Conservation (phyloP, 1,284 basidiomycete species). For the Paramarasmius palmivorus region DNA sequence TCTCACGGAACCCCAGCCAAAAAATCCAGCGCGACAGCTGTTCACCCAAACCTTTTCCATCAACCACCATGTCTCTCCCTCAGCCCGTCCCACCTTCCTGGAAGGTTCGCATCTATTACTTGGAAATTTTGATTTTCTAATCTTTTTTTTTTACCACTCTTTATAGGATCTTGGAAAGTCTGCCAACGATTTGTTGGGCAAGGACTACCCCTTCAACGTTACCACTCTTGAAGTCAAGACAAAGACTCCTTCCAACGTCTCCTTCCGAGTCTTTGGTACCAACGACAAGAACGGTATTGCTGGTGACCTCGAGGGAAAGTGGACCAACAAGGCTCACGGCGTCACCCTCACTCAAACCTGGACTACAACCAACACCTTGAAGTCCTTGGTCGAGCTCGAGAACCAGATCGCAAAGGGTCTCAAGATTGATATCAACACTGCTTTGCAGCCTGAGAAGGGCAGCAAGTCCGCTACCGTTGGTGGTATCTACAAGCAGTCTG, state of each 20-base stretch:
- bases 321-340: constrained; percentile 85
- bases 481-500: no score
- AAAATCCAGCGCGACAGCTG: constrained; percentile 1
- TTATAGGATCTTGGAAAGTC: constrained; percentile 93
- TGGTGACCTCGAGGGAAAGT: constrained; percentile 93
- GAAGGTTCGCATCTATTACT: constrained; percentile 59
- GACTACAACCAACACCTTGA: constrained; percentile 38
- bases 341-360: constrained; percentile 78
- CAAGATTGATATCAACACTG: constrained; percentile 38
- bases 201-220: constrained; percentile 90
- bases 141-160: constrained; percentile 1
- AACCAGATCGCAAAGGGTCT: no score
- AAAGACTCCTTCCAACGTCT: constrained; percentile 85
- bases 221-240: constrained; percentile 92
- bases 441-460: constrained; percentile 19
- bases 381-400: constrained; percentile 41
- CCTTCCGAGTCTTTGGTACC: constrained; percentile 85
- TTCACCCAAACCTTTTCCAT: constrained; percentile 4
- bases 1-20: not conserved
- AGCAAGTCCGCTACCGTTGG: constrained; percentile 58
- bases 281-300: constrained; percentile 74
- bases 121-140: not conserved
- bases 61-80: constrained; percentile 35
- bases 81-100: constrained; percentile 92
- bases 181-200: constrained; percentile 90